Evolutionary conservation across 345 rosid genomes (phyloP).

Genomic region (Gossypium thurberi): DNA sequence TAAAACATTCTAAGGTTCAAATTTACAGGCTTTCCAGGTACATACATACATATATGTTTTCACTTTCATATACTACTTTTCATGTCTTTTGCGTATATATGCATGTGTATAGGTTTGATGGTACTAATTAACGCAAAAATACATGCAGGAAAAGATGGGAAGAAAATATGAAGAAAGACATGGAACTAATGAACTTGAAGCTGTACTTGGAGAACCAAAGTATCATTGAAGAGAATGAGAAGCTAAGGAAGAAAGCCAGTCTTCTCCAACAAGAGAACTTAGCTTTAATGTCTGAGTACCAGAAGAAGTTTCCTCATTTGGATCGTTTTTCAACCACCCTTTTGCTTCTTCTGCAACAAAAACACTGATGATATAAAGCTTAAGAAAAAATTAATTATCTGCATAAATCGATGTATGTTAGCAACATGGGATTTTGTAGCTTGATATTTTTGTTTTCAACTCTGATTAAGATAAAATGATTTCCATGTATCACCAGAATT

Average conservation of each 20-base stretch:
- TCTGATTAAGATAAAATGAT: neutral
- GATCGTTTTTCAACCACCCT: constrained; percentile 24
- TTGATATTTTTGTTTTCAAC: neutral
- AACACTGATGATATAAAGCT: constrained; percentile 1
- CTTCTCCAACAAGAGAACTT: constrained; percentile 55
- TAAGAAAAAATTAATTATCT: neutral
- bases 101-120: neutral
- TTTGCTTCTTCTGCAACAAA: constrained; percentile 16
- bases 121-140: neutral
- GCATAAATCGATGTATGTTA: neutral
- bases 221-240: constrained; percentile 59
- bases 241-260: constrained; percentile 45
- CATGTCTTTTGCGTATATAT: neutral
- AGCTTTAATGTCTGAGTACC: constrained; percentile 40
- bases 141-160: constrained; percentile 25
- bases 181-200: constrained; percentile 52
- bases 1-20: constrained; percentile 37
- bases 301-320: constrained; percentile 33
- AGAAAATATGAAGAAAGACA: constrained; percentile 26
- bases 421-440: constrained; percentile 2
- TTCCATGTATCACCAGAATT: neutral
- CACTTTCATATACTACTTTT: neutral
- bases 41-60: neutral
- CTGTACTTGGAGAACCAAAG: constrained; percentile 52
- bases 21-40: constrained; percentile 42